Conservation (phyloP, 495 filamentous ascomycete species). For the Penicillium coprophilum region DNA sequence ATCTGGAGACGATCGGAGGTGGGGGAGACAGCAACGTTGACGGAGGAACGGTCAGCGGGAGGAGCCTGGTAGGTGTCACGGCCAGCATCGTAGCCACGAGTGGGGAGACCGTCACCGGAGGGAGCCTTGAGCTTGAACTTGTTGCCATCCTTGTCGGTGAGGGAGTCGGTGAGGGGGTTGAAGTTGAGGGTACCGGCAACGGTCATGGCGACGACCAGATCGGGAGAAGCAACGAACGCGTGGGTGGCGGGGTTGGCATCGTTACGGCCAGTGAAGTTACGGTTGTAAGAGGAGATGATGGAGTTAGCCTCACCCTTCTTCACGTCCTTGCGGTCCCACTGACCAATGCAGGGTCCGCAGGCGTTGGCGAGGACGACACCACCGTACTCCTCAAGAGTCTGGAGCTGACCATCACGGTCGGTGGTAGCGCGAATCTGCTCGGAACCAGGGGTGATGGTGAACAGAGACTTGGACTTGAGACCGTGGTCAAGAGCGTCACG, state of each 20-base stretch:
- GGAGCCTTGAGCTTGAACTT: slow-evolving; percentile 85
- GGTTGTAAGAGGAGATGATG: slow-evolving; percentile 95
- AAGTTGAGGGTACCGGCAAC: slow-evolving; percentile 91
- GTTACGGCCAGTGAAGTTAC: slow-evolving; percentile 99
- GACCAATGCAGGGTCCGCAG: slow-evolving; percentile 78
- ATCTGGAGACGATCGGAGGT: slow-evolving; percentile 91
- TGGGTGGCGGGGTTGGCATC: slow-evolving; percentile 99
- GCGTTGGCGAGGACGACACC: slow-evolving; percentile 96
- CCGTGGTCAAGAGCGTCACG: slow-evolving; percentile 92
- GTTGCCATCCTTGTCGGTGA: slow-evolving; percentile 97
- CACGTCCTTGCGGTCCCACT: slow-evolving; percentile 94
- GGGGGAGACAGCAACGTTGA: slow-evolving; percentile 84
- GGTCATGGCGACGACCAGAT: slow-evolving; percentile 89
- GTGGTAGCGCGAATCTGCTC: slow-evolving; percentile 98
- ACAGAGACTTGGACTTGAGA: slow-evolving; percentile 88
- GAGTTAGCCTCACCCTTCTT: slow-evolving; percentile 98
- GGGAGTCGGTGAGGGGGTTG: slow-evolving; percentile 91
- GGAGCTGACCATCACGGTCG: slow-evolving; percentile 88
- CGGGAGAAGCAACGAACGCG: slow-evolving; percentile 97
- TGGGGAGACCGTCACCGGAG: slow-evolving; percentile 78
- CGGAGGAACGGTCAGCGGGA: slow-evolving; percentile 68
- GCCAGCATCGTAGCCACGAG: slow-evolving; percentile 86
- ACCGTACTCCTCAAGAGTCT: slow-evolving; percentile 97
- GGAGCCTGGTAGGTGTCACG: slow-evolving; percentile 97
- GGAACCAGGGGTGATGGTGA: slow-evolving; percentile 94